Evolutionary conservation across 2,329 filamentous ascomycete species (phyloP).

Genomic region (Alternaria ethzedia): DNA sequence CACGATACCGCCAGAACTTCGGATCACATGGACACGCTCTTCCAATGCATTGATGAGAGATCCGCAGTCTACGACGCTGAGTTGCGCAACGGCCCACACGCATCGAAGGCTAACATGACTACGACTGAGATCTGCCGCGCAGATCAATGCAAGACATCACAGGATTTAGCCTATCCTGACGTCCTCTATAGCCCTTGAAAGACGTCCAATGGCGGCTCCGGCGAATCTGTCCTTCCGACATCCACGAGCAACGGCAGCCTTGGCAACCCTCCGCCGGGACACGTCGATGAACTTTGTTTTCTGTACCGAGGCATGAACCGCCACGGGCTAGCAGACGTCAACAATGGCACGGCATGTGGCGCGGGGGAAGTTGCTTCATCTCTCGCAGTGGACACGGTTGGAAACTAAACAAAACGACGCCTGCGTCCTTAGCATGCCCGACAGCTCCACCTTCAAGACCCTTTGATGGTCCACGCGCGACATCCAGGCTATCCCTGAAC

Average conservation of each 20-base stretch:
- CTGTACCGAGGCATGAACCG: slow-evolving; percentile 10
- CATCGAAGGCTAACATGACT: neutral
- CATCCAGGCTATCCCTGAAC: slow-evolving; percentile 9
- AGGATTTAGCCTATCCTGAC: neutral
- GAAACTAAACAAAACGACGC: slow-evolving; percentile 1
- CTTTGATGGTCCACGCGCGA: slow-evolving; percentile 1
- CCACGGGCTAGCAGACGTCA: neutral
- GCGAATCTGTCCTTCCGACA: slow-evolving; percentile 1
- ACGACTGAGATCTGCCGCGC: neutral
- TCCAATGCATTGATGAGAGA: neutral
- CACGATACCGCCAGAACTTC: slow-evolving; percentile 12
- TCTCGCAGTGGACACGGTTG: neutral
- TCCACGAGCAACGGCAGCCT: neutral
- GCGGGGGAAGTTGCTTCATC: slow-evolving; percentile 1
- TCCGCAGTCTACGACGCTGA: neutral
- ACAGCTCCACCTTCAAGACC: slow-evolving; percentile 4
- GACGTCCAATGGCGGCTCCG: neutral
- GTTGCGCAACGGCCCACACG: neutral
- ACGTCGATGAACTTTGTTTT: neutral
- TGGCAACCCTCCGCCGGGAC: neutral
- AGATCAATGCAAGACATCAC: slow-evolving; percentile 2
- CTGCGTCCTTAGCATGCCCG: slow-evolving; percentile 1
- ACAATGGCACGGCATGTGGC: slow-evolving; percentile 2
- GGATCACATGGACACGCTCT: neutral
- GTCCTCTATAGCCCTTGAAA: neutral